A percentile compares a stretch with the other conserved stretches of the same genome.
These are phyloP conservation scores for Candida alai DNA, from an alignment of 805 yeast species.

Conservation along the genomic window DNA sequence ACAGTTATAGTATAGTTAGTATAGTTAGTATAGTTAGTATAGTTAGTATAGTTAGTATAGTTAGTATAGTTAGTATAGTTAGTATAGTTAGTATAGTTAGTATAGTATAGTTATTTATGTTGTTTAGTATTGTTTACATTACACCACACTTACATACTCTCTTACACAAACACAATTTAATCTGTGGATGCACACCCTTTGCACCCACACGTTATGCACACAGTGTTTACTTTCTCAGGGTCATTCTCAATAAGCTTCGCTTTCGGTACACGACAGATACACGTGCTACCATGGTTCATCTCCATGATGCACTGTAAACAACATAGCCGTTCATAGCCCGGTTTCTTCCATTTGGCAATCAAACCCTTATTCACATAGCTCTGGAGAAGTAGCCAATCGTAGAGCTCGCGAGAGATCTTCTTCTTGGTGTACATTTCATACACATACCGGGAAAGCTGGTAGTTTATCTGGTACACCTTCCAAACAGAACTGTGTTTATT, in stretches of 20 bases:
- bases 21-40: too few relatives aligned
- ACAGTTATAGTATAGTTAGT: too few relatives aligned
- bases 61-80: too few relatives aligned
- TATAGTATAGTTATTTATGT: background rate
- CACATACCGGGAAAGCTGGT: constrained; percentile 71
- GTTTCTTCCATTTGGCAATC: constrained; percentile 78
- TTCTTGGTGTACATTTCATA: constrained; percentile 71
- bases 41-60: too few relatives aligned
- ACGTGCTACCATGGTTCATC: constrained; percentile 61
- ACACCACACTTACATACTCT: background rate
- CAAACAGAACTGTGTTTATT: constrained; percentile 60
- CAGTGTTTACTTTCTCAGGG: constrained; percentile 23
- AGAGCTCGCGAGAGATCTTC: constrained; percentile 61
- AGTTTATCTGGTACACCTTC: constrained; percentile 68
- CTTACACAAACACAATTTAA: constrained; percentile 24
- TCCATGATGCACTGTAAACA: constrained; percentile 79
- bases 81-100: too few relatives aligned
- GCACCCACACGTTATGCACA: constrained; percentile 83
- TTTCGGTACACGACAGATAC: constrained; percentile 84
- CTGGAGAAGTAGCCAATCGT: constrained; percentile 68
- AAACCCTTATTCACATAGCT: constrained; percentile 63
- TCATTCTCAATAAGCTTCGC: constrained; percentile 40
- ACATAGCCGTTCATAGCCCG: constrained; percentile 83
- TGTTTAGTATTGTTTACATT: background rate
- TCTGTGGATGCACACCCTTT: constrained; percentile 79